Conservation (phyloP, 345 rosid genomes). For the Luvunga scandens region DNA sequence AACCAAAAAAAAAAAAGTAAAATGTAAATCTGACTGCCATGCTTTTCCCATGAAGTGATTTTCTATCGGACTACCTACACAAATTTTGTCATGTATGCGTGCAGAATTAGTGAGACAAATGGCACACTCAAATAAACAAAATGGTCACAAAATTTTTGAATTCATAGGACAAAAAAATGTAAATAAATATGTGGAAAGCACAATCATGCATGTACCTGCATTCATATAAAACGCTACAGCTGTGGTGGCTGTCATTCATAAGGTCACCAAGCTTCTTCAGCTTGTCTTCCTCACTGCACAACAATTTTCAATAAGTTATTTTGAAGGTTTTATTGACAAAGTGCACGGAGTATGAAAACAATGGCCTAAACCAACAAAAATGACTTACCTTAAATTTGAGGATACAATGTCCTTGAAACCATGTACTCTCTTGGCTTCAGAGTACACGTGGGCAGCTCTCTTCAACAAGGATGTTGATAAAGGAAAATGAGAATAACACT, state of each 20-base stretch:
- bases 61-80: no score
- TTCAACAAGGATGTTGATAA: constrained; percentile 22
- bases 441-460: constrained; percentile 92
- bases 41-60: background rate
- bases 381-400: constrained; percentile 53
- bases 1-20: background rate
- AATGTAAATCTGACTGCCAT: background rate
- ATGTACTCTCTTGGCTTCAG: constrained; percentile 83
- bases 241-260: constrained; percentile 92
- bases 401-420: constrained; percentile 80
- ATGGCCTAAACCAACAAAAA: background rate
- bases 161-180: no score
- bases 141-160: background rate
- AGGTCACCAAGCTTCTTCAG: constrained; percentile 86
- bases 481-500: background rate
- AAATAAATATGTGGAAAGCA: background rate
- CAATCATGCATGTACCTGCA: constrained; percentile 67
- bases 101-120: background rate
- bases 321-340: no score
- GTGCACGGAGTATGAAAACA: no score
- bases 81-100: no score
- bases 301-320: constrained; percentile 1
- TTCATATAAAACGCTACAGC: constrained; percentile 85
- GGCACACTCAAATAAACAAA: background rate
- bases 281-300: constrained; percentile 79